These are phyloP conservation scores for Sisymbrium altissimum DNA, from an alignment of 345 rosid genomes.

Conservation along the genomic window DNA sequence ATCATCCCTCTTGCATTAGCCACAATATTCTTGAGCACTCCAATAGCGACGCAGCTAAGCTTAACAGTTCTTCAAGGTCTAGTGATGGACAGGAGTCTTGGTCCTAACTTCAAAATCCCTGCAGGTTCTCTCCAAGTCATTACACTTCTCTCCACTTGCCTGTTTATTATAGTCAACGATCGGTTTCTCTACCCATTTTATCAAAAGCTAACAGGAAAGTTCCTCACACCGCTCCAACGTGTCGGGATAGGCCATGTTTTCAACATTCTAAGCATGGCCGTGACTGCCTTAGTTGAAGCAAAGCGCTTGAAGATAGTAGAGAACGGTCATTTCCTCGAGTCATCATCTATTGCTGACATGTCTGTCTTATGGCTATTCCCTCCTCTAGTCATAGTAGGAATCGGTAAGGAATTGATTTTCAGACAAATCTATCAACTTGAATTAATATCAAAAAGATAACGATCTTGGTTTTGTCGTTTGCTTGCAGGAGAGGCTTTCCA, in stretches of 20 bases:
- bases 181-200: constrained; percentile 40
- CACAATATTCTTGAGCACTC: constrained; percentile 37
- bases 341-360: constrained; percentile 40
- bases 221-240: constrained; percentile 40
- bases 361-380: constrained; percentile 54
- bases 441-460: neutral
- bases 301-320: constrained; percentile 39
- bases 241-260: constrained; percentile 51
- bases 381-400: constrained; percentile 45
- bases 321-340: neutral
- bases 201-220: constrained; percentile 26
- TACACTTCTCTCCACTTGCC: constrained; percentile 32
- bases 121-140: constrained; percentile 51
- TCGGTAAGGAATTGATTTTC: constrained; percentile 18
- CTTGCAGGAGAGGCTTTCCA: constrained; percentile 49
- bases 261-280: constrained; percentile 35
- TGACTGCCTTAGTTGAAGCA: constrained; percentile 48
- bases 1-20: constrained; percentile 49
- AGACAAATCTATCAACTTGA: too few relatives aligned
- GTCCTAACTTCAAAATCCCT: constrained; percentile 50
- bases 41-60: constrained; percentile 40
- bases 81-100: constrained; percentile 46
- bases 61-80: constrained; percentile 56
- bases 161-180: constrained; percentile 40
- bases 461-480: neutral